phyloP scores from a whole-genome alignment of 2,329 filamentous ascomycete species.

The Paracoccidioides lutzii region DNA sequence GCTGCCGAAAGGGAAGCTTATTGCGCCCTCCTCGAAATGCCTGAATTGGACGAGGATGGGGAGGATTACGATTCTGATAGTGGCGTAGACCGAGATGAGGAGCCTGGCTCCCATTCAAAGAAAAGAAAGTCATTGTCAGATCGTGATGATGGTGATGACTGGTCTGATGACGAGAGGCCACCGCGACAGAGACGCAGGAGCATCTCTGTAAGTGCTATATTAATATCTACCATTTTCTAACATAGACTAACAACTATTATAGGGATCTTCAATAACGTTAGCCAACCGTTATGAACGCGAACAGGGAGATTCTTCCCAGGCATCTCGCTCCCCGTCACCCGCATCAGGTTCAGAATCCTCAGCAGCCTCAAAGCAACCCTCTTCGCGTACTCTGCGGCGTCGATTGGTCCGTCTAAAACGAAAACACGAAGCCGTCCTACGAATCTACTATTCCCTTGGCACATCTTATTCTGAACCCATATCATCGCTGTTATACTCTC shows the following conservation, averaged over 20 bases:
- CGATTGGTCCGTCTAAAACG: conserved; percentile 61
- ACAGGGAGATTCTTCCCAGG: conserved; percentile 32
- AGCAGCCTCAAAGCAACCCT: conserved; percentile 45
- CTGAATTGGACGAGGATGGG: conserved; percentile 64
- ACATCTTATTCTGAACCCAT: conserved; percentile 91
- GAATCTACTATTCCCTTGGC: conserved; percentile 73
- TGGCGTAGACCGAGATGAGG: conserved; percentile 44
- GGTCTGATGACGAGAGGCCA: conserved; percentile 51
- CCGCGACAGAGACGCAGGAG: conserved; percentile 72
- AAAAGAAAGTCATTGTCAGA: conserved; percentile 75
- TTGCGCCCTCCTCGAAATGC: conserved; percentile 77
- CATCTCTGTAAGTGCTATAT: conserved; percentile 53
- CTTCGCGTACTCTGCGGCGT: conserved; percentile 57
- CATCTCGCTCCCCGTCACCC: conserved; percentile 34
- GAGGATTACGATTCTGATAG: conserved; percentile 47
- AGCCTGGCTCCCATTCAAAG: conserved; percentile 30
- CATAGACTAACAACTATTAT: conserved; percentile 7
- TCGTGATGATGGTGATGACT: conserved; percentile 48
- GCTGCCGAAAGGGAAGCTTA: conserved; percentile 66
- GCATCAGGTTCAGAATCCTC: conserved; percentile 29
- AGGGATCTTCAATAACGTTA: conserved; percentile 31
- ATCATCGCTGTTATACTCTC: conserved; percentile 83
- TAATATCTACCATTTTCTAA: neutral
- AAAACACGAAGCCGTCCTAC: conserved; percentile 63
- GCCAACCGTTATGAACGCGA: conserved; percentile 29